A percentile compares a stretch with the other conserved stretches of the same genome.
Conservation (phyloP, 345 rosid species). For the Moringa oleifera region DNA sequence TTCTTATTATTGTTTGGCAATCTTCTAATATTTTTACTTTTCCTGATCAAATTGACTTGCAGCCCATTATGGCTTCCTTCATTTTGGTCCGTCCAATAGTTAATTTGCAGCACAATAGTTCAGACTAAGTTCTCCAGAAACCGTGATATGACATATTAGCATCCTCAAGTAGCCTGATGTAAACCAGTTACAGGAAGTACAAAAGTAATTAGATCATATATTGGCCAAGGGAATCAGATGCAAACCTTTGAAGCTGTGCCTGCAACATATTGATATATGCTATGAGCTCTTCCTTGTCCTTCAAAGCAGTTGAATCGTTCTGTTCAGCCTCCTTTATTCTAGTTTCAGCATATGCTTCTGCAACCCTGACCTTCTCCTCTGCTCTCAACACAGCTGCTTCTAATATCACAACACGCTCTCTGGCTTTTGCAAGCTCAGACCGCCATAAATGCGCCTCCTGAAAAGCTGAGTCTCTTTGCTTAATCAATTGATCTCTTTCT, state of each 20-base stretch:
- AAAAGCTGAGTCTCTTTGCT: conserved; percentile 80
- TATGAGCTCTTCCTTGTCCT: conserved; percentile 89
- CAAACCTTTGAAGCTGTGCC: conserved; percentile 87
- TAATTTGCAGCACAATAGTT: not conserved
- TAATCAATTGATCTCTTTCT: conserved; percentile 72
- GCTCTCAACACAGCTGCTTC: conserved; percentile 92
- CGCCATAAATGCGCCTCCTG: conserved; percentile 98
- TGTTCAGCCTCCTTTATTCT: conserved; percentile 72
- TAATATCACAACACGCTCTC: conserved; percentile 81
- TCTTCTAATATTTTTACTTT: too few species aligned
- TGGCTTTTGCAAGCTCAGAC: conserved; percentile 91
- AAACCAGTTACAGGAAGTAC: conserved; percentile 1
- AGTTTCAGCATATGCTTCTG: conserved; percentile 73
- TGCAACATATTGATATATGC: conserved; percentile 75
- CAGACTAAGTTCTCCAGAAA: not conserved
- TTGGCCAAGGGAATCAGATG: conserved; percentile 9
- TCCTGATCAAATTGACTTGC: too few species aligned
- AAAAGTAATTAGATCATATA: not conserved
- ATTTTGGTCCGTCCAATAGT: not conserved
- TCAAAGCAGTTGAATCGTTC: conserved; percentile 62
- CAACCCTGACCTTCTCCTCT: conserved; percentile 85
- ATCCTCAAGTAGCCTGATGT: not conserved
- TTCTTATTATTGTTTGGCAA: too few species aligned
- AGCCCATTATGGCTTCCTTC: not conserved
- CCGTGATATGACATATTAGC: not conserved